Base-by-base conservation (phyloP, 108 stramenopile genomes). In the Epipyxis sp. region DNA sequence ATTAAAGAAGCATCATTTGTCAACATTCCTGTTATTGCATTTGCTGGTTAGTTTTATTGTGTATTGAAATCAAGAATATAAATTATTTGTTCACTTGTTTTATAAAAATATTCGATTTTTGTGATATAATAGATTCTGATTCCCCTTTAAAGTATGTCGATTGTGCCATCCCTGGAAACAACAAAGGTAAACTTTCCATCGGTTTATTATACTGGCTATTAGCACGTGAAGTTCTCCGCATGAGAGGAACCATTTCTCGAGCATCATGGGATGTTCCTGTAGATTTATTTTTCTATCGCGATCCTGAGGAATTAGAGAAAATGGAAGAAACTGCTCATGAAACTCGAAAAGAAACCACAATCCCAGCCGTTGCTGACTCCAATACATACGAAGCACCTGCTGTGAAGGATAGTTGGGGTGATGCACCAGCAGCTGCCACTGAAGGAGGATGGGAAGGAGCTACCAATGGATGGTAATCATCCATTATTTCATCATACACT, bases 241-340 rank as follows among this genome's bases (percentile, higher is more conserved):
- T 99, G 62, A 94, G 98, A 62, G 98, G 98, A 87, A 87, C 92
- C 77, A 92, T 98, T 76, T 87, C 89, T 88, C 91, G 95, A 79
- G 78, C 79, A 27, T 89, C 92, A 78, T 99, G 98, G 98, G 93
- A 94, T 76, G 97, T 98, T 32, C 95, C 97, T 42, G 97, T 99
- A 50, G 98, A 99, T 90, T 92, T 99, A 44, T 99, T 99, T 94
- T 98, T 99, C 93, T 96, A 98, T 92, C 95, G 96, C 86, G 98
- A 99, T 84, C 87, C 95, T 69, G 98, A 99, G 78, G 98, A 99
- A 90, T 87, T 99, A 69, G 97, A 99, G 92, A 95, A 95, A 89
- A 89, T 69, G 42, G 97, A 98, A 76, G 98, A 98, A 62, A 95
- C 92, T 71, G 89, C 90, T 85, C 92, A 92, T 40, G 85, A 89